phyloP scores from a whole-genome alignment of 108 stramenopile genomes.

The Cyclostephanos tholiformis region DNA sequence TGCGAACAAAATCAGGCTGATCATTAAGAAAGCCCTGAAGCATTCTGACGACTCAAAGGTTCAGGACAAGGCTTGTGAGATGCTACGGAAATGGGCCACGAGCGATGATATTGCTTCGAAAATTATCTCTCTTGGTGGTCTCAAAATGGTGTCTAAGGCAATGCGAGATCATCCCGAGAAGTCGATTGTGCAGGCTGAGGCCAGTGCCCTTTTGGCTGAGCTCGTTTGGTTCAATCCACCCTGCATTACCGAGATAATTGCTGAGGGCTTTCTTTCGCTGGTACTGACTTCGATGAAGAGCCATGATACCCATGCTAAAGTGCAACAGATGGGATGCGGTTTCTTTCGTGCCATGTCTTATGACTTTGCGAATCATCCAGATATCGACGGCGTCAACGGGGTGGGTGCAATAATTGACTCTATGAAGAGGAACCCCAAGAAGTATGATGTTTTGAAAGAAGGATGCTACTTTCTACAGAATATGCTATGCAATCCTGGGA shows the following conservation, averaged over 20 bases:
- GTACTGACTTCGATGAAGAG: slow-evolving; percentile 33
- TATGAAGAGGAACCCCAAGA: slow-evolving; percentile 33
- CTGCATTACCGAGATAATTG: slow-evolving; percentile 16
- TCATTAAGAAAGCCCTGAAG: slow-evolving; percentile 25
- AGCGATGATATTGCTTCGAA: slow-evolving; percentile 25
- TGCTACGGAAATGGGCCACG: slow-evolving; percentile 14
- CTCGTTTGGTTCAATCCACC: slow-evolving; percentile 20
- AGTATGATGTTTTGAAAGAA: slow-evolving; percentile 26
- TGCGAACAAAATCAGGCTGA: slow-evolving; percentile 19
- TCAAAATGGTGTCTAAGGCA: slow-evolving; percentile 31
- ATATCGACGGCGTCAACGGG: slow-evolving; percentile 31
- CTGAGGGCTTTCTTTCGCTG: slow-evolving; percentile 22
- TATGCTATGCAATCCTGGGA: slow-evolving; percentile 8
- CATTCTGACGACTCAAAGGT: slow-evolving; percentile 23
- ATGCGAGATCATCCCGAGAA: slow-evolving; percentile 25
- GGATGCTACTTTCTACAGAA: slow-evolving; percentile 25
- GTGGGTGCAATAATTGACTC: slow-evolving; percentile 30
- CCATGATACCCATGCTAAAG: slow-evolving; percentile 14
- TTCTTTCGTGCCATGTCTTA: slow-evolving; percentile 45
- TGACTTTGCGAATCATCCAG: slow-evolving; percentile 35
- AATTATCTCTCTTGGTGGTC: slow-evolving; percentile 25
- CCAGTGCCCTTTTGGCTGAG: slow-evolving; percentile 24
- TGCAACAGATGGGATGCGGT: slow-evolving; percentile 35
- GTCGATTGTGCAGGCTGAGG: slow-evolving; percentile 25
- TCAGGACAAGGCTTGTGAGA: slow-evolving; percentile 34